These are phyloP conservation scores for Eimeria maxima DNA, from an alignment of 169 alveolate genomes.

Conservation along the genomic window DNA sequence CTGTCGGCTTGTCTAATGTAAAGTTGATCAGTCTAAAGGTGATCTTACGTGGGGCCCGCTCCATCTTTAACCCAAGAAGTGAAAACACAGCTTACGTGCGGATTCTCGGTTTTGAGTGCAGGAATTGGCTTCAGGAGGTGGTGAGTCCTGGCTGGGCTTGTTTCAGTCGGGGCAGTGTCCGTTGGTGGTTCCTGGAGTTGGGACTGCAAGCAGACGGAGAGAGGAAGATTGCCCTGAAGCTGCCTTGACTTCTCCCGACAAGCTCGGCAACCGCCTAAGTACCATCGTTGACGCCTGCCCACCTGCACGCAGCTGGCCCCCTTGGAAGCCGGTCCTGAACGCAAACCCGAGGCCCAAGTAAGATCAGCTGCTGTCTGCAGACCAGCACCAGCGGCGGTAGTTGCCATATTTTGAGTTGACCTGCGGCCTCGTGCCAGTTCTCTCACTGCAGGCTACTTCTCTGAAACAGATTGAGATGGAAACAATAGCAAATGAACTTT, in stretches of 20 bases:
- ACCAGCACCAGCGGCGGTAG: not conserved
- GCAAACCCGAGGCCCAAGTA: not conserved
- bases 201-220: not conserved
- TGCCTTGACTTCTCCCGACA: conserved; percentile 1
- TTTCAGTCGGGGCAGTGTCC: conserved; percentile 64
- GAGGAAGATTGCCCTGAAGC: conserved; percentile 36
- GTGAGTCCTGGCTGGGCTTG: conserved; percentile 52
- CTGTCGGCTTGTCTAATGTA: not conserved
- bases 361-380: not conserved
- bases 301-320: conserved; percentile 57
- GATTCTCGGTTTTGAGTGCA: not conserved
- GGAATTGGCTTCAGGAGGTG: conserved; percentile 37
- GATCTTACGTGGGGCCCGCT: not conserved
- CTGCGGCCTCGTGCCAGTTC: not conserved
- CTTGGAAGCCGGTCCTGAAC: not conserved
- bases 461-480: not conserved
- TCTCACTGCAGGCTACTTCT: not conserved
- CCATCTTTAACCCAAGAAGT: not conserved
- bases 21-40: not conserved
- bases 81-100: not conserved
- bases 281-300: not conserved
- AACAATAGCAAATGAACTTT: not conserved
- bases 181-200: conserved; percentile 28
- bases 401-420: not conserved
- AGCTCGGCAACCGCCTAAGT: conserved; percentile 5